phyloP scores from a whole-genome alignment of 345 rosid species.

The Gossypium turneri region DNA sequence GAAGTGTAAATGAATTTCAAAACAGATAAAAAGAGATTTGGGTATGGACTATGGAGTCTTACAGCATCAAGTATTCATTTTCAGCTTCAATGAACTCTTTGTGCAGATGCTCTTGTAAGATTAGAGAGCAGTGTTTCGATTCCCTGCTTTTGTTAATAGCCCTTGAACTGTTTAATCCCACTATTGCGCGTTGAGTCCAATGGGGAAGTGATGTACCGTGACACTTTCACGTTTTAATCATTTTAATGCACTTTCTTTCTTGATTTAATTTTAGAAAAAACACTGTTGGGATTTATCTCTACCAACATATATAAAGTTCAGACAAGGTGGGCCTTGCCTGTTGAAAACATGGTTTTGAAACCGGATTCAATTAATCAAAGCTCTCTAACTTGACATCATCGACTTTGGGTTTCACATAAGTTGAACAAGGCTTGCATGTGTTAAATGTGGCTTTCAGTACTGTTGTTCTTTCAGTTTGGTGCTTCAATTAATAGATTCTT shows the following conservation, averaged over 20 bases:
- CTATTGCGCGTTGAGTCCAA: no score
- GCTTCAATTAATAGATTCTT: not conserved
- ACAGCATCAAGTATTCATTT: not conserved
- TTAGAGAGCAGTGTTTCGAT: no score
- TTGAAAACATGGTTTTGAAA: conserved; percentile 2
- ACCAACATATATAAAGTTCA: not conserved
- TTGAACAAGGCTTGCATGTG: conserved; percentile 10
- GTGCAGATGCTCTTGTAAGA: not conserved
- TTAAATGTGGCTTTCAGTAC: conserved; percentile 6
- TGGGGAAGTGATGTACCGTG: no score
- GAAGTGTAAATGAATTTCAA: not conserved
- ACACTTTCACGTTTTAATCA: no score
- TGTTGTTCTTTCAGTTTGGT: not conserved
- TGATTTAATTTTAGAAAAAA: no score
- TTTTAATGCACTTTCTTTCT: no score
- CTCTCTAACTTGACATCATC: conserved; percentile 10
- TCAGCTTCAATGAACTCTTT: not conserved
- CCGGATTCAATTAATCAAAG: not conserved
- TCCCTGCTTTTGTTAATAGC: not conserved
- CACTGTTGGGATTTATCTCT: not conserved
- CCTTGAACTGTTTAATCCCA: no score
- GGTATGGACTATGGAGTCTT: not conserved
- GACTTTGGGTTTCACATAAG: conserved; percentile 3
- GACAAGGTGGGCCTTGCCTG: not conserved
- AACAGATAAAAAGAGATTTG: not conserved